Evolutionary conservation across 371 early-diverging fungal species (phyloP), one percentile per base, ranked within the genome.

Genomic region (Actinomortierella wolfii): DNA sequence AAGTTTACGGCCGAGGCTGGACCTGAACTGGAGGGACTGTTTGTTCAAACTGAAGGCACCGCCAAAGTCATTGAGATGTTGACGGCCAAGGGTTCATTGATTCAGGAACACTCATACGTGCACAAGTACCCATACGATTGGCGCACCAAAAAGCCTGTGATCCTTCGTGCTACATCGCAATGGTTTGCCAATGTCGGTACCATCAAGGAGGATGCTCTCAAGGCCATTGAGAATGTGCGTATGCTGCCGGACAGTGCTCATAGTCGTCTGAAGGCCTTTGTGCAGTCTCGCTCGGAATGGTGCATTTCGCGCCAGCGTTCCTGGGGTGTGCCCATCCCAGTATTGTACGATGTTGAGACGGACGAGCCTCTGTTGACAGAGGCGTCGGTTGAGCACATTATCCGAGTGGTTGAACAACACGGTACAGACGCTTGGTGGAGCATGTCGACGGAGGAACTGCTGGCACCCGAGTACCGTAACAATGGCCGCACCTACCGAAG

Each of bases 41-140:
- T 67, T 7, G 89, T 92, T 0, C 84, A 91, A 26, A 77, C 61
- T 3, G 85, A 89, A 11, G 93, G 92, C 1, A 88, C 79, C 5
- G 55, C 67, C 9, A 76, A 81, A 18, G 85, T 94, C 6, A 76
- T 95, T 20, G 76, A 84, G 14, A 57, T 79, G 47, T 74, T 95
- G 24, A 61, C 55, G 44, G 51, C 71, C 9, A 59, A 51, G 6
- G 71, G 78, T 7, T 64, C 59, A 17, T 65, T 92, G 56, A 78
- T 89, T 85, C 47, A 92, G 90, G 94, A 93, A 89, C 54, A 92
- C 89, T 2, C 89, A 89, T 20, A 95, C 88, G 39, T 94, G 94
- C 95, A 94, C 78, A 88, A 86, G 60, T 94, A 94, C 62, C 95
- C 94, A 2, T 91, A 92, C 59, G 94, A 94, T 79, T 94, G 95